Conservation (phyloP, 2,329 filamentous ascomycete genomes). For the Emergomyces africanus region DNA sequence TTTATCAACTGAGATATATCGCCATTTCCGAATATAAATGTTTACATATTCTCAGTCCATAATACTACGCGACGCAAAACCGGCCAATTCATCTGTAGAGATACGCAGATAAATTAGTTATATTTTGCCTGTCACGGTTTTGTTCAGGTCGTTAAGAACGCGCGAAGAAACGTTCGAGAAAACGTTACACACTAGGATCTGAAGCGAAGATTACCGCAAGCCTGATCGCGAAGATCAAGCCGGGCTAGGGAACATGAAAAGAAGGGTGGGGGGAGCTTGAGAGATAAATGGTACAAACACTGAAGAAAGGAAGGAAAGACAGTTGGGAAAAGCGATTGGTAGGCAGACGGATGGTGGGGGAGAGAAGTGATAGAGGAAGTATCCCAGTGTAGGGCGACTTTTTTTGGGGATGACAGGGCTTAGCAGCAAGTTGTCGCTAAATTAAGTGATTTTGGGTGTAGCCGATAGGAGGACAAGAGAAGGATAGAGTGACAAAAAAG, state of each 20-base stretch:
- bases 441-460: neutral
- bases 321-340: constrained; percentile 1
- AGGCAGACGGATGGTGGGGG: neutral
- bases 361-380: neutral
- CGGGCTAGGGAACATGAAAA: constrained; percentile 1
- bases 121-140: constrained; percentile 6
- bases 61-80: constrained; percentile 41
- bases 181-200: constrained; percentile 11
- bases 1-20: neutral
- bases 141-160: constrained; percentile 2
- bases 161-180: constrained; percentile 2
- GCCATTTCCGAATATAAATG: neutral
- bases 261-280: neutral
- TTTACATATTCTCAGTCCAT: constrained; percentile 20
- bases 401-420: neutral
- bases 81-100: constrained; percentile 15
- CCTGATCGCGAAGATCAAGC: constrained; percentile 10
- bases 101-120: constrained; percentile 12
- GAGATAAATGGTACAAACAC: constrained; percentile 3
- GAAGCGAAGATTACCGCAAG: constrained; percentile 8
- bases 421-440: neutral
- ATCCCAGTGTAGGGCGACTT: neutral
- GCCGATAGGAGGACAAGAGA: neutral
- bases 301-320: neutral
- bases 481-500: neutral